These are phyloP conservation scores for Erucastrum elatum DNA, from an alignment of 345 rosid genomes.

Conservation along the genomic window DNA sequence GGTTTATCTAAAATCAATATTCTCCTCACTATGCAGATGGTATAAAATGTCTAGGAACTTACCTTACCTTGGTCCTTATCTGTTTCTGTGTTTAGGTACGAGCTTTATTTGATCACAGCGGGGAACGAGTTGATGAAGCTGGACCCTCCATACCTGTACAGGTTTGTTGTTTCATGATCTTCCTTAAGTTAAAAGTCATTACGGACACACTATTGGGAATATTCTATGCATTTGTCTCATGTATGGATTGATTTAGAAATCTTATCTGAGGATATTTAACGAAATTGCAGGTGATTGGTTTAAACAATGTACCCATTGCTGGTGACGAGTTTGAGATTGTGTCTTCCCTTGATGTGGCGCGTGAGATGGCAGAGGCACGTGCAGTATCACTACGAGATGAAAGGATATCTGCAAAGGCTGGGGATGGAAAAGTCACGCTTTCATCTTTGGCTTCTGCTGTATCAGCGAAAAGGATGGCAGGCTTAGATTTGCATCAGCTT, in stretches of 20 bases:
- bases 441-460: conserved; percentile 94
- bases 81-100: conserved; percentile 61
- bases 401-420: conserved; percentile 88
- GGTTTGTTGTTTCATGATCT: conserved; percentile 47
- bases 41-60: conserved; percentile 20
- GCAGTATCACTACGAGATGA: conserved; percentile 70
- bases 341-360: conserved; percentile 80
- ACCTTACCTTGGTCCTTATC: conserved; percentile 11
- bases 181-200: too few relatives aligned
- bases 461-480: conserved; percentile 77
- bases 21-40: conserved; percentile 8
- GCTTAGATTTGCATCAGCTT: conserved; percentile 92
- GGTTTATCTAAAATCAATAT: conserved; percentile 49
- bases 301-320: conserved; percentile 78
- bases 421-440: conserved; percentile 94
- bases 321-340: conserved; percentile 95
- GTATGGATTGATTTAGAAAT: conserved; percentile 7
- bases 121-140: conserved; percentile 78
- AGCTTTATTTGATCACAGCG: conserved; percentile 85
- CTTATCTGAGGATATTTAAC: conserved; percentile 12
- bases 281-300: conserved; percentile 74
- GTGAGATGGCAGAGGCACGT: conserved; percentile 78
- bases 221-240: neutral
- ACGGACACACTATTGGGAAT: too few relatives aligned
- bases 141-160: conserved; percentile 94